Evolutionary conservation across 352 stramenopile genomes (phyloP), one percentile per base, ranked within the genome.

Genomic region (Phytophthora chlamydospora): DNA sequence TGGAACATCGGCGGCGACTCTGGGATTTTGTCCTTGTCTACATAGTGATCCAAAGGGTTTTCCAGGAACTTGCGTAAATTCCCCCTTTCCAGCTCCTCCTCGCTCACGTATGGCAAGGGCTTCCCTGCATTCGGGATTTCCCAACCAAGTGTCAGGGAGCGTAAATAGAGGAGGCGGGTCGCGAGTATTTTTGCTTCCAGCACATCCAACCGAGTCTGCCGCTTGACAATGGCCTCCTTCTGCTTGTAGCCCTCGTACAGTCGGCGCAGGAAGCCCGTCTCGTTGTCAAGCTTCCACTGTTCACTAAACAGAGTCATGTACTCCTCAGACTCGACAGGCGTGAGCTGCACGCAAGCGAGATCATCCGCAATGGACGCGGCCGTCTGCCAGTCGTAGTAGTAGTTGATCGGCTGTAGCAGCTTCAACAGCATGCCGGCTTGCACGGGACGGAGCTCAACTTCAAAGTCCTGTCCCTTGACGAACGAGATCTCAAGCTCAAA

Each of bases 361-460:
- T 92, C 83, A 51, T 95, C 88, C 16, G 75, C 61, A 40, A 88
- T 73, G 7, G 65, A 58, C 2, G 73, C 82, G 39, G 80, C 76
- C 7, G 73, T 78, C 34, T 76, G 73, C 83, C 87, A 93, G 52
- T 96, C 84, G 17, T 76, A 82, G 58, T 92, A 81, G 62, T 77
- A 85, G 19, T 62, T 75, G 11, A 92, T 68, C 3, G 78, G 80
- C 16, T 82, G 71, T 11, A 88, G 49, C 32, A 94, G 49, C 43
- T 68, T 74, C 54, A 92, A 53, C 14, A 94, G 58, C 53, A 83
- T 80, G 21, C 59, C 71, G 51, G 85, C 67, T 66, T 94, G 85
- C 9, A 73, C 79, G 0, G 85, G 85, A 21, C 81, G 83, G 32
- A 93, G n/a, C 56, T 91, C 66, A 31, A 91, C 16, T 3, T 62